phyloP scores from a whole-genome alignment of 2,329 filamentous ascomycete genomes.

The Orbilia oligospora region DNA sequence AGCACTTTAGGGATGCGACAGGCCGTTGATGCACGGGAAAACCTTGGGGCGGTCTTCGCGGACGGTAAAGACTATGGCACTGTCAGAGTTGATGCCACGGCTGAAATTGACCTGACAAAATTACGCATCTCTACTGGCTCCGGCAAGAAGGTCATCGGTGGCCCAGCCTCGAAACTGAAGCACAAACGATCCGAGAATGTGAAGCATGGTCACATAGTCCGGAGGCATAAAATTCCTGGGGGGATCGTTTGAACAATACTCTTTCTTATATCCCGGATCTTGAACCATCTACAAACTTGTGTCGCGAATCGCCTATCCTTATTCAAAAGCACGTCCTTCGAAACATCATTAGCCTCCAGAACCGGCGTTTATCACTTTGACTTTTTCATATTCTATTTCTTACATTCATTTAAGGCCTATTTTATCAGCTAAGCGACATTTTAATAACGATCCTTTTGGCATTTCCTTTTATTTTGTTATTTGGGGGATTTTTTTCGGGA shows the following conservation, averaged over 20 bases:
- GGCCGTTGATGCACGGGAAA: slow-evolving; percentile 46
- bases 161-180: slow-evolving; percentile 16
- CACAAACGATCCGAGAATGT: slow-evolving; percentile 1
- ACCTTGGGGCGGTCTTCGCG: slow-evolving; percentile 41
- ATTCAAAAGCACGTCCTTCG: slow-evolving; percentile 28
- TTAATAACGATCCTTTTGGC: slow-evolving; percentile 36
- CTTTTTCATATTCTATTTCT: slow-evolving; percentile 12
- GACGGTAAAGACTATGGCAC: slow-evolving; percentile 46
- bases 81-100: slow-evolving; percentile 21
- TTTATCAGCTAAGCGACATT: slow-evolving; percentile 18
- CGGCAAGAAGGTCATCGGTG: slow-evolving; percentile 39
- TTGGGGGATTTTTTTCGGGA: slow-evolving; percentile 27
- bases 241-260: slow-evolving; percentile 8
- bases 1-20: slow-evolving; percentile 66
- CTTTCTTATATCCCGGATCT: not conserved
- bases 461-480: slow-evolving; percentile 23
- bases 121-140: slow-evolving; percentile 37
- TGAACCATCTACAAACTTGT: not conserved
- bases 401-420: slow-evolving; percentile 18
- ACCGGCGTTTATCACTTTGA: slow-evolving; percentile 14
- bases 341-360: slow-evolving; percentile 16
- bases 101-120: slow-evolving; percentile 45
- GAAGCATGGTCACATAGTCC: slow-evolving; percentile 12
- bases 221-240: slow-evolving; percentile 31
- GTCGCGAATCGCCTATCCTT: slow-evolving; percentile 10